phyloP scores from a whole-genome alignment of 768 basidiomycete genomes.

The Trametes villosa region DNA sequence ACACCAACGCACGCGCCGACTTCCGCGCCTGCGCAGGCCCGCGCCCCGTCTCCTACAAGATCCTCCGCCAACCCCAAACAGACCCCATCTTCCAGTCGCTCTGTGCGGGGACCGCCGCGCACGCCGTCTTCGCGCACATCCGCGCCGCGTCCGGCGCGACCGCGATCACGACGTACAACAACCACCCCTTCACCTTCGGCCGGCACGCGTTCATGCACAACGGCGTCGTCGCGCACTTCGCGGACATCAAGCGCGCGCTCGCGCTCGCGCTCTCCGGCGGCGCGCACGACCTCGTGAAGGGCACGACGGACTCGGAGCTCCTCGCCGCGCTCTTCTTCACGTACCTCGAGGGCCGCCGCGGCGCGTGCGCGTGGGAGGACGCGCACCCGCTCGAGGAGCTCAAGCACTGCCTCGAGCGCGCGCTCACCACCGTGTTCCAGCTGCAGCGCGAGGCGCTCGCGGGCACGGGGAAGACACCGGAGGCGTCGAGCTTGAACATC shows the following conservation, averaged over 20 bases:
- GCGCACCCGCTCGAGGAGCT: slow-evolving; percentile 32
- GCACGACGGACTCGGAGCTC: slow-evolving; percentile 37
- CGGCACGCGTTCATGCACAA: slow-evolving; percentile 38
- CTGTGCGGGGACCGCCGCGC: slow-evolving; percentile 32
- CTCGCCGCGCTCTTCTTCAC: slow-evolving; percentile 39
- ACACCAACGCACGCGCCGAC: slow-evolving; percentile 25
- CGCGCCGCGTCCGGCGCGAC: slow-evolving; percentile 33
- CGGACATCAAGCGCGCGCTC: slow-evolving; percentile 22
- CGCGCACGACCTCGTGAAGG: slow-evolving; percentile 29
- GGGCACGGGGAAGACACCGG: slow-evolving; percentile 19
- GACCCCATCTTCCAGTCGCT: slow-evolving; percentile 33
- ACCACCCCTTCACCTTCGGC: slow-evolving; percentile 36
- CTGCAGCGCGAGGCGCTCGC: slow-evolving; percentile 28
- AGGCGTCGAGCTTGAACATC: slow-evolving; percentile 37
- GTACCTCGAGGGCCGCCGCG: slow-evolving; percentile 29
- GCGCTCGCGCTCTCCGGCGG: slow-evolving; percentile 22
- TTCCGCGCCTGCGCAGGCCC: slow-evolving; percentile 32
- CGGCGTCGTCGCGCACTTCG: slow-evolving; percentile 34
- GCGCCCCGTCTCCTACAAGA: slow-evolving; percentile 31
- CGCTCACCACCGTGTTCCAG: slow-evolving; percentile 32
- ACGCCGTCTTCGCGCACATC: slow-evolving; percentile 36
- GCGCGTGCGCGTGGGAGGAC: slow-evolving; percentile 27
- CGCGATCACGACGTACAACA: slow-evolving; percentile 31
- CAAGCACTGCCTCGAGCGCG: slow-evolving; percentile 28
- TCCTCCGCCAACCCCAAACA: slow-evolving; percentile 31